Percentiles rank a stretch among this genome's conserved stretches.
Conservation (phyloP, 345 rosid genomes). For the Garcia nutans region DNA sequence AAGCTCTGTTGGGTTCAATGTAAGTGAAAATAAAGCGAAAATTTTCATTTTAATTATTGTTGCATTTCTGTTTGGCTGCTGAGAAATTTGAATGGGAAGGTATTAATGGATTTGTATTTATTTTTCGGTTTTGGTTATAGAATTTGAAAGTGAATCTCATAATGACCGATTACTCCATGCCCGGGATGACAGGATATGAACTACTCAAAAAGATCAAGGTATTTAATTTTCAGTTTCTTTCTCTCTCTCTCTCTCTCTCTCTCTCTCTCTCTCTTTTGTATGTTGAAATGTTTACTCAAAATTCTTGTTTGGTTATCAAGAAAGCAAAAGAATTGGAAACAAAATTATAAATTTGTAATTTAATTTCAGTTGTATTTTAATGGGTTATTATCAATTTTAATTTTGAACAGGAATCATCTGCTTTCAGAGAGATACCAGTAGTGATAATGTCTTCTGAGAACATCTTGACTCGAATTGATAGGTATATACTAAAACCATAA, state of each 20-base stretch:
- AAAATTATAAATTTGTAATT: neutral
- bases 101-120: neutral
- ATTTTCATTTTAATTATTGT: neutral
- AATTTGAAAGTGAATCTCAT: constrained; percentile 73
- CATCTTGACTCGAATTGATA: constrained; percentile 65
- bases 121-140: constrained; percentile 28
- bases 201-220: constrained; percentile 78
- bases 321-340: neutral
- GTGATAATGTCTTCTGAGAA: constrained; percentile 90
- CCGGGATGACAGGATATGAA: constrained; percentile 85
- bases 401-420: constrained; percentile 59
- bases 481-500: constrained; percentile 32
- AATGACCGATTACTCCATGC: constrained; percentile 86
- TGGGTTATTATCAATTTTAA: neutral
- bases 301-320: neutral
- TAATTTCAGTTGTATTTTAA: neutral
- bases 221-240: neutral
- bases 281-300: too few relatives aligned
- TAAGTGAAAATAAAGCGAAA: constrained; percentile 28
- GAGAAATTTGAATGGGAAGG: constrained; percentile 4
- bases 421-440: constrained; percentile 72
- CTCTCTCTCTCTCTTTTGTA: too few relatives aligned
- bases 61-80: constrained; percentile 18
- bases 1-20: constrained; percentile 57
- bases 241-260: too few relatives aligned